Conservation (phyloP, 805 yeast genomes). For the Metschnikowia cubensis region DNA sequence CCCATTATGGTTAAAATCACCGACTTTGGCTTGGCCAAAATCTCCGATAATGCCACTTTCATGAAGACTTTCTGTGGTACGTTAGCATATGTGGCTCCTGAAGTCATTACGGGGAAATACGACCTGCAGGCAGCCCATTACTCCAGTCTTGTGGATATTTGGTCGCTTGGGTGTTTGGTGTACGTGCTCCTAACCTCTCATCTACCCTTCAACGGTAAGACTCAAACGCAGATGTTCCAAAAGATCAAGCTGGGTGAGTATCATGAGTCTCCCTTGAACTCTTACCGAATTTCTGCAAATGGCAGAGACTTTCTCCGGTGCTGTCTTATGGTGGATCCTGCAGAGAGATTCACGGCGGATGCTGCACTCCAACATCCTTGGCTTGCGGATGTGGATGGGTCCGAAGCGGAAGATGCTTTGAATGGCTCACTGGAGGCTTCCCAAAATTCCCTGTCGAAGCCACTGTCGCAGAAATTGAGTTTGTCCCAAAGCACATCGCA, state of each 20-base stretch:
- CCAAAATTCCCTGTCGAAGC: conserved; percentile 12
- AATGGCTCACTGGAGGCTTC: not conserved
- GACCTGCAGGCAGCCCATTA: conserved; percentile 44
- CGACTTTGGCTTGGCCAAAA: conserved; percentile 94
- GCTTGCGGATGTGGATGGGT: conserved; percentile 45
- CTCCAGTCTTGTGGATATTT: conserved; percentile 89
- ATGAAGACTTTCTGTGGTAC: conserved; percentile 98
- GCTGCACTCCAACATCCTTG: conserved; percentile 80
- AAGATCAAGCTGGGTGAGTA: conserved; percentile 76
- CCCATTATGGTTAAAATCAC: conserved; percentile 91
- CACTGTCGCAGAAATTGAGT: conserved; percentile 37
- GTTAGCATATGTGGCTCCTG: conserved; percentile 95
- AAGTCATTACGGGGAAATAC: conserved; percentile 61
- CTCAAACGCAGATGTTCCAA: conserved; percentile 79
- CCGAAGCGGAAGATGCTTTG: conserved; percentile 12
- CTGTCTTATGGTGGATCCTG: conserved; percentile 74
- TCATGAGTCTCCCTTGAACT: conserved; percentile 69
- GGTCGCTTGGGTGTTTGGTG: conserved; percentile 95
- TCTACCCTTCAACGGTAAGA: conserved; percentile 89
- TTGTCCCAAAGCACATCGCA: conserved; percentile 70
- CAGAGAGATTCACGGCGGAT: conserved; percentile 64
- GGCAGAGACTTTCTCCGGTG: conserved; percentile 71
- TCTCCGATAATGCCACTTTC: conserved; percentile 75
- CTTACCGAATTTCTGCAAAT: conserved; percentile 58
- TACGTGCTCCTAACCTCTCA: conserved; percentile 91